Conservation (phyloP, 306 rosid genomes). For the Canavalia ensiformis region DNA sequence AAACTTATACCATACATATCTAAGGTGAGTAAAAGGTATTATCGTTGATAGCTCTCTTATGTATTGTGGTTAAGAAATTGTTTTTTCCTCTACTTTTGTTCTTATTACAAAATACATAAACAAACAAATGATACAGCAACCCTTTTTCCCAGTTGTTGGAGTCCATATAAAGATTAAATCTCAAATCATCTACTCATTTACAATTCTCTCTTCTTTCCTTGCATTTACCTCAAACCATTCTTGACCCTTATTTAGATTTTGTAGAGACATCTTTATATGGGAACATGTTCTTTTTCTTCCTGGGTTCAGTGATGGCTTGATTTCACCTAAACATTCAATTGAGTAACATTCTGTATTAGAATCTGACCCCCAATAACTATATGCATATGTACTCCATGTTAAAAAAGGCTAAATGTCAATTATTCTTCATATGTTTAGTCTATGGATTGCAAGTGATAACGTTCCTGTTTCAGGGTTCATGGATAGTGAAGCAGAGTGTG, state of each 20-base stretch:
- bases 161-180: constrained; percentile 7
- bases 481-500: constrained; percentile 99
- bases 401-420: constrained; percentile 23
- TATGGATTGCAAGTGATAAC: constrained; percentile 13
- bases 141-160: constrained; percentile 17
- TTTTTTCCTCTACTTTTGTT: constrained; percentile 5
- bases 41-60: neutral
- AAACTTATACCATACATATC: constrained; percentile 96
- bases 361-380: neutral
- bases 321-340: constrained; percentile 25
- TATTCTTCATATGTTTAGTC: constrained; percentile 28
- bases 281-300: constrained; percentile 32
- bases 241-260: constrained; percentile 25
- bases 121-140: constrained; percentile 20
- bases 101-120: constrained; percentile 15
- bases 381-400: constrained; percentile 14
- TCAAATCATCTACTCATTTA: constrained; percentile 18
- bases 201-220: constrained; percentile 37
- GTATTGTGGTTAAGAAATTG: constrained; percentile 24
- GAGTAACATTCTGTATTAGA: constrained; percentile 18
- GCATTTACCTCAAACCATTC: constrained; percentile 19
- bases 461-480: constrained; percentile 79
- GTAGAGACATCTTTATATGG: constrained; percentile 9
- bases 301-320: constrained; percentile 31
- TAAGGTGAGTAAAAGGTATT: constrained; percentile 62